Base-by-base conservation (phyloP, 352 stramenopile genomes). In the Globisporangium canariense region DNA sequence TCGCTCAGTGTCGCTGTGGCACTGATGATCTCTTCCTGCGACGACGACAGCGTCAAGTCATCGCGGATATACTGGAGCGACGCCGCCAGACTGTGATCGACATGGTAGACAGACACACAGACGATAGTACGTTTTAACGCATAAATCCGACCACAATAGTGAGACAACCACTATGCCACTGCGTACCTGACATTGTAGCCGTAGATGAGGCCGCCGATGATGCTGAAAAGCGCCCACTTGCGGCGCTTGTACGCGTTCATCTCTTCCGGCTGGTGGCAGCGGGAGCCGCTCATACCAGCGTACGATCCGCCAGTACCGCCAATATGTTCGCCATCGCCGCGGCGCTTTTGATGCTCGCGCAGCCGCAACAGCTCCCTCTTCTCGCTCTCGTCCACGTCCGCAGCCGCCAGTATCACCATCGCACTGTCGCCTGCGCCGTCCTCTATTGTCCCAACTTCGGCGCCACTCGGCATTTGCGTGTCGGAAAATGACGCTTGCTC, bases 161-260 rank as follows among this genome's bases (percentile, higher is more conserved):
- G 25, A 28, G 25, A 28, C 25, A 28, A 28, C 25, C 25, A 28
- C 25, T 28, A 28, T 28, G 25, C 25, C 25, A 61, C n/a, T 16
- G 50, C 22, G 20, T 61, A 71, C 64, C 72, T 90, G 63, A 95
- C 87, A 70, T 95, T 95, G 77, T 95, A 93, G 55, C 87, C 87
- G 71, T 96, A 96, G 60, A 96, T 93, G 64, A 96, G 81, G 0
- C 87, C 85, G 34, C 85, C 85, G 43, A 92, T 75, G 67, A 93
- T 62, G 62, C 87, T 95, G 58, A 95, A 95, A 9, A 90, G 61
- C 61, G 84, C 77, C 86, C 86, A 95, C 55, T 74, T 78, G 62
- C 68, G 79, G n/a, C 73, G 76, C 57, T 82, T 62, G 8, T 32
- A 40, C 25, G 55, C 62, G 57, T 55, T 68, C 55, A 68, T 62